Percentiles rank a stretch among this genome's conserved stretches.
Evolutionary conservation across 176 grass and related monocot species (phyloP).

Genomic region (Canna indica): DNA sequence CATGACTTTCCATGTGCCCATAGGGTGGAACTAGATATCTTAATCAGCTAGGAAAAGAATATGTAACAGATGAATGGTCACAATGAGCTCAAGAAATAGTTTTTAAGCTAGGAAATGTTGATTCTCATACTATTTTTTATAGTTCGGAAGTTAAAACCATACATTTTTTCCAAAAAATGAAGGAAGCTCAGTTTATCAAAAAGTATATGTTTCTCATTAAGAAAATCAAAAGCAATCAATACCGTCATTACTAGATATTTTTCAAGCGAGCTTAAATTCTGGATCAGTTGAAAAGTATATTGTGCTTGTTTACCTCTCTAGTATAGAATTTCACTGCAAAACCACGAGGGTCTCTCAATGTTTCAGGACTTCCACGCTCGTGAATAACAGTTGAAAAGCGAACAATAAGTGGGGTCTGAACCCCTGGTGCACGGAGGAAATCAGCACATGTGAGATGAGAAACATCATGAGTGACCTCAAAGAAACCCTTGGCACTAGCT

Average conservation of each 20-base stretch:
- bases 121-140: too few relatives aligned
- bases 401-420: conserved; percentile 62
- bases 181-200: too few relatives aligned
- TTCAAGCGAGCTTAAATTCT: too few relatives aligned
- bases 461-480: conserved; percentile 78
- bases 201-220: too few relatives aligned
- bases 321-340: conserved; percentile 90
- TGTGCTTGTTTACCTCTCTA: conserved; percentile 80
- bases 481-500: conserved; percentile 81
- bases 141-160: too few relatives aligned
- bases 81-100: too few relatives aligned
- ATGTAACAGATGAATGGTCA: too few relatives aligned
- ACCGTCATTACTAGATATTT: neutral
- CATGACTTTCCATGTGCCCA: too few relatives aligned
- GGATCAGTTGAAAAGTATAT: too few relatives aligned
- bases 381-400: conserved; percentile 85
- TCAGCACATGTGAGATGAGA: conserved; percentile 77
- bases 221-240: too few relatives aligned
- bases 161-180: too few relatives aligned
- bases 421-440: conserved; percentile 70
- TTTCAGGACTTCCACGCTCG: conserved; percentile 85
- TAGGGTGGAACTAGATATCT: neutral
- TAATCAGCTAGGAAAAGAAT: neutral
- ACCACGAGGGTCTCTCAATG: conserved; percentile 70
- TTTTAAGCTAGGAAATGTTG: neutral